Base-by-base conservation (phyloP, 2,329 filamentous ascomycete genomes). In the Pyrenochaeta sp. region DNA sequence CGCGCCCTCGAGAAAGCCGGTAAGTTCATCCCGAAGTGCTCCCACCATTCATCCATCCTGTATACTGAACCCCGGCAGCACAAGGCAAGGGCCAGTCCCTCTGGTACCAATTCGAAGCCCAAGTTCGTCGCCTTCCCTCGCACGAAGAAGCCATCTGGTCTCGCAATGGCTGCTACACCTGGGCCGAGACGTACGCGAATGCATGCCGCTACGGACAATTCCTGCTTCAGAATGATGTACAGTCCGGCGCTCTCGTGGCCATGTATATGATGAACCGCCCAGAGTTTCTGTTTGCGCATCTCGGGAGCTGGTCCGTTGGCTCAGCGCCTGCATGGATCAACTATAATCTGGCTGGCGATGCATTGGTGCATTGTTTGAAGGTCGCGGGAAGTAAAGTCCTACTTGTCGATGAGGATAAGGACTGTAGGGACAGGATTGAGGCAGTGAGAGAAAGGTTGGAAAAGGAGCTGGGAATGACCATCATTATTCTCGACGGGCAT, bases 301-400 rank as follows among this genome's bases (percentile, higher is more conserved):
- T 90, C 35, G 88, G 84, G 0, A 75, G 88, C 2, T 84, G 84
- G 80, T 82, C 85, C 9, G 83, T 91, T 49, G 89, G 89, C 3
- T 85, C 85, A 12, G 87, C 86, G 0, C 89, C 89, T 0, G 88
- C 89, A 0, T 82, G 89, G 73, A 87, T 91, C 69, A 91, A 91
- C 69, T 85, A 88, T 69, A 87, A 91, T 66, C 77, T 91, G 7
- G 79, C 82, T 7, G 85, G 84, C 0, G 82, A 87, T 58, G 84
- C 87, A 1, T 72, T 91, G 58, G 64, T 90, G 40, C 88, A 91
- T 72, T 91, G 88, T 61, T 66, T 91, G 41, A 82, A 80, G 51
- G 79, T 90, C 46, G 83, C 83, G 41, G 79, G 79, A 4, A 78
- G 83, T 1, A 79, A 78, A 59, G 54, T 81, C 27, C 45, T 82